Evolutionary conservation across 345 rosid genomes (phyloP).

Genomic region (Acer negundo): DNA sequence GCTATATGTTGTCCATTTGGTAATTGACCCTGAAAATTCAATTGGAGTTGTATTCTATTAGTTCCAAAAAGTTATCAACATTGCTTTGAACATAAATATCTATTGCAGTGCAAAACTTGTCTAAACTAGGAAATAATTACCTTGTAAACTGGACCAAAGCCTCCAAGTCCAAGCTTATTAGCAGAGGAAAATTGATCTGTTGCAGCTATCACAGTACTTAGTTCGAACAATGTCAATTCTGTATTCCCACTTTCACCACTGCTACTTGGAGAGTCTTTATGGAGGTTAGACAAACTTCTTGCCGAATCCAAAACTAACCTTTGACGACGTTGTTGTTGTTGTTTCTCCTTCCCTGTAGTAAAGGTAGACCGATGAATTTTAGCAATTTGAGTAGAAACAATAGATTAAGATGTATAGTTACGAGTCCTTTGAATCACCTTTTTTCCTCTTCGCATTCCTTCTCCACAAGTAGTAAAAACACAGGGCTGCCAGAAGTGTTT

Average conservation of each 20-base stretch:
- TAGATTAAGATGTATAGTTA: not conserved
- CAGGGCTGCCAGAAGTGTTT: not conserved
- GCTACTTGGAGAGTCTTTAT: not conserved
- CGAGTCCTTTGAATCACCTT: not conserved
- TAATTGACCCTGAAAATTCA: not conserved
- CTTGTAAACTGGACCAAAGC: slow-evolving; percentile 34
- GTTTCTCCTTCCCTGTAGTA: not conserved
- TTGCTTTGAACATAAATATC: too few species aligned
- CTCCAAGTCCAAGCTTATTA: slow-evolving; percentile 30
- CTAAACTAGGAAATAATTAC: slow-evolving; percentile 5
- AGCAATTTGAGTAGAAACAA: too few species aligned
- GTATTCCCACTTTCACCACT: not conserved
- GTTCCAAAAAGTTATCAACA: too few species aligned
- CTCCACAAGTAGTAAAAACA: not conserved
- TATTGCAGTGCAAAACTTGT: not conserved
- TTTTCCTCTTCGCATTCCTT: not conserved
- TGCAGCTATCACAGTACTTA: slow-evolving; percentile 18
- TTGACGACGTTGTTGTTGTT: not conserved
- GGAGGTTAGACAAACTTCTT: not conserved
- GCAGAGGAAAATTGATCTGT: slow-evolving; percentile 25
- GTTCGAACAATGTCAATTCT: slow-evolving; percentile 24
- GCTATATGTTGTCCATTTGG: not conserved
- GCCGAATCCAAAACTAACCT: not conserved
- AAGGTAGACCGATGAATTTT: too few species aligned
- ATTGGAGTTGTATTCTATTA: too few species aligned